Evolutionary conservation across 2,329 filamentous ascomycete species (phyloP), one percentile per base, ranked within the genome.

Genomic region (Aspergillus terreus): DNA sequence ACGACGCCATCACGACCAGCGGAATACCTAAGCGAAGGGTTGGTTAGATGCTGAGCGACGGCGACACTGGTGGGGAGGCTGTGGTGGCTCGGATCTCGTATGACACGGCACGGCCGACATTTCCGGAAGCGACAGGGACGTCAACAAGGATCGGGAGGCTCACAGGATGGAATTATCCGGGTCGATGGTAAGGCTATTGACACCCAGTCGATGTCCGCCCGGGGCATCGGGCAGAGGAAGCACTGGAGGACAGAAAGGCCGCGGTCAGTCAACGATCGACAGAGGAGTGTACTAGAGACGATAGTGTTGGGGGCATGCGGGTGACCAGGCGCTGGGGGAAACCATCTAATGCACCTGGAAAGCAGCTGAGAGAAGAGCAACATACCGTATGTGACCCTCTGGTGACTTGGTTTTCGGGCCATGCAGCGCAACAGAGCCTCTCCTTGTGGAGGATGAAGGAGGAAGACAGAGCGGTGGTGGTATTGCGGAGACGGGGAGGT

Each of bases 1-100:
- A 99, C 87, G 46, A 94, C 88, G 62, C 94, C 94, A 73, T 99
- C 94, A 67, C 94, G 87, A 54, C 94, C 94, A 59, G 90, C 94
- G 43, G 94, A 96, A 75, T 97, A 99, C 64, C 92, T 96, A 56
- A 48, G 11, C 52, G 36, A 48, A 43, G 50, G 38, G 21, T 49
- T 36, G 53, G 53, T 64, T 59, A 66, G 59, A 51, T 50, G 48
- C 45, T 47, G 56, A 54, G 53, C 42, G 43, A 40, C 32, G 33
- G 40, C 40, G 40, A 42, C 15, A 23, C 19, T 17, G 40, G 40
- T 42, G 19, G 35, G 40, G 17, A 17, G 40, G 15, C 17, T 12
- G 40, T n/a, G 40, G 6, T 6, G 17, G 27, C 10, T 46, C 30
- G n/a, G 4, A 46, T 46, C 19, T 30, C 15, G 15, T 12, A 21